These are phyloP conservation scores for Circinella umbellata DNA, from an alignment of 371 early-diverging fungal species.

Conservation along the genomic window DNA sequence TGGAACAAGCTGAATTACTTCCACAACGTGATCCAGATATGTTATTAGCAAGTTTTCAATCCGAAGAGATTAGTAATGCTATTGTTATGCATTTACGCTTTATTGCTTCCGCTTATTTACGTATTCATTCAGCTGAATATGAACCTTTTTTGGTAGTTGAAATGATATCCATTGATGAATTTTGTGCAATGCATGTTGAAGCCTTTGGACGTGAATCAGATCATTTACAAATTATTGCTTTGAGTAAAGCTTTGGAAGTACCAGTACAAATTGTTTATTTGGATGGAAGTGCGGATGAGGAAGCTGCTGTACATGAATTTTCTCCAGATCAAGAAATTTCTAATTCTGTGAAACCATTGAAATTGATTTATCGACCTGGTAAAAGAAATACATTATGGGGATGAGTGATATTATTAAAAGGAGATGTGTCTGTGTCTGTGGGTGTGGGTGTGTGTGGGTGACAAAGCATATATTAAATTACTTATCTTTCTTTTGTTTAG, in stretches of 20 bases:
- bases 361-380: conserved; percentile 53
- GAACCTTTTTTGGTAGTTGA: conserved; percentile 68
- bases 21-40: conserved; percentile 47
- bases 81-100: conserved; percentile 73
- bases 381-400: neutral
- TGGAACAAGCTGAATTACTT: conserved; percentile 48
- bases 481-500: neutral
- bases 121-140: conserved; percentile 67
- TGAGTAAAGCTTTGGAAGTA: conserved; percentile 62
- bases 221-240: conserved; percentile 70
- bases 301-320: conserved; percentile 58
- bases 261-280: conserved; percentile 69
- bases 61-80: conserved; percentile 66
- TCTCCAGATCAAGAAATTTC: conserved; percentile 43
- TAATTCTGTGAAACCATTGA: conserved; percentile 32
- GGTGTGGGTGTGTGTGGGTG: no score
- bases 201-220: conserved; percentile 78
- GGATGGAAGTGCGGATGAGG: conserved; percentile 57
- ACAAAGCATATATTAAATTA: neutral
- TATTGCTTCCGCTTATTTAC: conserved; percentile 69
- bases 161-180: conserved; percentile 65
- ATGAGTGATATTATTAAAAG: no score
- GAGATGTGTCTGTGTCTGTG: no score
- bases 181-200: conserved; percentile 68
- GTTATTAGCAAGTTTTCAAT: conserved; percentile 61